phyloP scores from a whole-genome alignment of 129 eudicot genomes.

The carrot (Daucus carota) region DNA sequence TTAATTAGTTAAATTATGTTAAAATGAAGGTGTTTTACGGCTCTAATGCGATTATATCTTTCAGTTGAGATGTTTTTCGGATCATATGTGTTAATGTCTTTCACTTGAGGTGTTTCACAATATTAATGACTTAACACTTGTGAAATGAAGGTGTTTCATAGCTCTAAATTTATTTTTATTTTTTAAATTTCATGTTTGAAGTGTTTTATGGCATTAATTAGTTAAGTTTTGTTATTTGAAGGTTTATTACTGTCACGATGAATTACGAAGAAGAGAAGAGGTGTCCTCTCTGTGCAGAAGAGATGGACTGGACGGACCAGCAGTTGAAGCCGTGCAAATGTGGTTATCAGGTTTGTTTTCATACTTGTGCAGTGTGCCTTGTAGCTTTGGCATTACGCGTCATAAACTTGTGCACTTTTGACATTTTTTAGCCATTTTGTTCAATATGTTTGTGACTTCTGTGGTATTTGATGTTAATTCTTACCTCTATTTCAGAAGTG shows the following conservation, averaged over 20 bases:
- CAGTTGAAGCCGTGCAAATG: slow-evolving; percentile 80
- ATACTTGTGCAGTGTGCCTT: neutral
- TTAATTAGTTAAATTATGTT: neutral
- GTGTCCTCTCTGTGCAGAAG: slow-evolving; percentile 84
- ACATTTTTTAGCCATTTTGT: too few relatives aligned
- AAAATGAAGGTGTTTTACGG: slow-evolving; percentile 9
- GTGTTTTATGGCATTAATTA: neutral
- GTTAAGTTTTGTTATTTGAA: neutral
- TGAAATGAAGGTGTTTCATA: neutral
- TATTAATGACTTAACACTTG: neutral
- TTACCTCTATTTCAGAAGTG: neutral
- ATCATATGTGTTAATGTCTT: neutral
- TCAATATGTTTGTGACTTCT: neutral
- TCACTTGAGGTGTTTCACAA: neutral
- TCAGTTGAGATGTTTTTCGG: neutral
- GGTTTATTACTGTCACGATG: slow-evolving; percentile 34
- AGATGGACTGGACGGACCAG: slow-evolving; percentile 95
- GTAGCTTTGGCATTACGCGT: neutral
- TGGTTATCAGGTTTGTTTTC: slow-evolving; percentile 61
- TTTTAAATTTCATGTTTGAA: neutral
- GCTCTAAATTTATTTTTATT: too few relatives aligned
- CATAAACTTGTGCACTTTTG: neutral
- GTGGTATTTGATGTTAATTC: neutral
- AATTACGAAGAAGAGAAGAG: slow-evolving; percentile 67
- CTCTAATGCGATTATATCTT: neutral